Base-by-base conservation (phyloP, 139 green algal genomes). In the Coccomyxa sp. region DNA sequence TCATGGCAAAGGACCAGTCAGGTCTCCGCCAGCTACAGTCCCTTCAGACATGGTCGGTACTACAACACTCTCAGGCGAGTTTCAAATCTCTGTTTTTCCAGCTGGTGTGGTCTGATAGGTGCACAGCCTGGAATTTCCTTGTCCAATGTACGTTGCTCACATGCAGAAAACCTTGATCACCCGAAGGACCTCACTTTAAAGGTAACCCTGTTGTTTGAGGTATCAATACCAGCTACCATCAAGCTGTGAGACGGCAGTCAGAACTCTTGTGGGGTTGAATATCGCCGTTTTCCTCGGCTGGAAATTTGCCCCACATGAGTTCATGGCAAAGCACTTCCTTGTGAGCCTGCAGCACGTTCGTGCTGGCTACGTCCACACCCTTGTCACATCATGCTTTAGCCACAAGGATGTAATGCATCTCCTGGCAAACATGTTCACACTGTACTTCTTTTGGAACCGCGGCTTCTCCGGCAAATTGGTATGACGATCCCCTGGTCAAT, bases 401-500 rank as follows among this genome's bases (percentile, higher is more conserved):
- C 74, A 78, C 27, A 28, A 27, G 14, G 74, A 78, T 38, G 23
- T 31, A 10, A 21, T 38, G 28, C 74, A 78, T 31, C 74, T 78
- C 23, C 25, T 78, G 14, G 28, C 23, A 16, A 78, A 82, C 51
- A 67, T 82, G 79, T 15, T 59, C 76, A 63, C 25, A 30, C 76
- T 80, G 30, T 80, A 63, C 31, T 80, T 59, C 76, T 80, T 80
- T 60, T 80, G 76, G 76, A 80, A 80, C 31, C 25, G 18, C 31
- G 32, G 18, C 25, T 63, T 30, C 32, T 28, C 23, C 32, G 16
- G 18, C 21, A 38, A 28, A 32, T 45, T 32, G 51, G 38, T 67
- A 28, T 38, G 57, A 3, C 38, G 77, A 18, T 13, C 23, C 13
- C 25, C 38, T 68, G 45, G 27, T 38, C 27, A 27, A 17, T 81